Evolutionary conservation across 768 basidiomycete genomes (phyloP).

Genomic region (Hirschioporus abietinus): DNA sequence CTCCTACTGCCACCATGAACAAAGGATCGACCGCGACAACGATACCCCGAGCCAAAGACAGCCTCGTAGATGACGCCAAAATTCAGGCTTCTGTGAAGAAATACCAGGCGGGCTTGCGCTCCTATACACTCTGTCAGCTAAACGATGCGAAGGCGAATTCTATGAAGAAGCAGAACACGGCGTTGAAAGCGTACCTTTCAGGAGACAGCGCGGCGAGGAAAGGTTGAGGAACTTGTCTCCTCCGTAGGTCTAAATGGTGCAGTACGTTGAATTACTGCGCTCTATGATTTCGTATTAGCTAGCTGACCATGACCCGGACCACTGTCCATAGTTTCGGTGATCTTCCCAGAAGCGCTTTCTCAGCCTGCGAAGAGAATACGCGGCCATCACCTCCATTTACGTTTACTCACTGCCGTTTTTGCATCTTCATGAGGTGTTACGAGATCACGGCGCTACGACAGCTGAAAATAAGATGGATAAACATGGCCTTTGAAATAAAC

Average conservation of each 20-base stretch:
- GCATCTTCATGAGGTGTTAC: too few species aligned
- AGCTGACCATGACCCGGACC: too few species aligned
- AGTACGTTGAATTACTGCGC: background rate
- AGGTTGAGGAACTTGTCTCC: background rate
- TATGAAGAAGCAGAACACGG: background rate
- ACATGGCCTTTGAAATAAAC: too few species aligned
- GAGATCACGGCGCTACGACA: too few species aligned
- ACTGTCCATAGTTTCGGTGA: too few species aligned
- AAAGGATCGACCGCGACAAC: background rate
- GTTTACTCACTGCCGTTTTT: too few species aligned
- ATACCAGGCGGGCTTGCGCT: background rate
- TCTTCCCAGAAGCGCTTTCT: too few species aligned
- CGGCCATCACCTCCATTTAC: too few species aligned
- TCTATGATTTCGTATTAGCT: too few species aligned
- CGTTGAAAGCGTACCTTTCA: background rate
- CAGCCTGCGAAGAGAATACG: too few species aligned
- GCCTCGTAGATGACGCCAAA: background rate
- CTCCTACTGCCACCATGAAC: too few species aligned
- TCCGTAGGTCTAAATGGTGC: background rate
- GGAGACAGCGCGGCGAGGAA: background rate
- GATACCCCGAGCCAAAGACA: background rate
- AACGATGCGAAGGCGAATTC: background rate
- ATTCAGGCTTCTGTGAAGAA: background rate
- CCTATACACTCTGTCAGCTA: background rate
- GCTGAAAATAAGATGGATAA: too few species aligned